Evolutionary conservation across 75 land plant species (phyloP).

Genomic region (Cupressus sempervirens): DNA sequence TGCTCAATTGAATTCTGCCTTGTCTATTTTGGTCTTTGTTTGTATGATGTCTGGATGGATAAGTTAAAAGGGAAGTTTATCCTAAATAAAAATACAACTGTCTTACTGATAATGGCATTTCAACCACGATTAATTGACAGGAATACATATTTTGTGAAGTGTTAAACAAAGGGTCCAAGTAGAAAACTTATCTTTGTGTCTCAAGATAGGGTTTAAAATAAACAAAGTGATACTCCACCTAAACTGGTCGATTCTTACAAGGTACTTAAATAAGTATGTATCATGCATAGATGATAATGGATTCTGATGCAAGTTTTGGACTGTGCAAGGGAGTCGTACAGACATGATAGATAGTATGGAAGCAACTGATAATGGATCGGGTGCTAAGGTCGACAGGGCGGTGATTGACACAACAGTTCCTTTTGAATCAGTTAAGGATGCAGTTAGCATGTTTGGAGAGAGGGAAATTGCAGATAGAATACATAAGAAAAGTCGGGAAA

Average conservation of each 20-base stretch:
- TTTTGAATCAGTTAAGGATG: constrained; percentile 37
- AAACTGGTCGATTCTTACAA: not conserved
- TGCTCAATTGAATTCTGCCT: not conserved
- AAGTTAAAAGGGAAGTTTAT: not conserved
- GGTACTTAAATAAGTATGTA: not conserved
- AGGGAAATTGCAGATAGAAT: constrained; percentile 23
- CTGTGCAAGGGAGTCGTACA: not conserved
- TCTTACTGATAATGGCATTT: not conserved
- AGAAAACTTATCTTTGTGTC: not conserved
- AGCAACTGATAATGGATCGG: constrained; percentile 11
- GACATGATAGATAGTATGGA: not conserved
- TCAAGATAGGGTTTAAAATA: not conserved
- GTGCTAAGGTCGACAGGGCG: constrained; percentile 11
- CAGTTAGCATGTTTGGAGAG: constrained; percentile 31
- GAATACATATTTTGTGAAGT: not conserved
- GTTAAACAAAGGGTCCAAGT: not conserved
- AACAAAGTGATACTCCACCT: not conserved
- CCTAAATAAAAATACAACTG: not conserved
- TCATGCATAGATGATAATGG: not conserved
- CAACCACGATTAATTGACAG: not conserved
- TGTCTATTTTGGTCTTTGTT: not conserved
- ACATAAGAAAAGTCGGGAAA: constrained; percentile 32
- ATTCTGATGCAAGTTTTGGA: not conserved
- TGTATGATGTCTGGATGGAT: not conserved
- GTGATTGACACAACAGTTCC: constrained; percentile 28